Base-by-base conservation (phyloP, 2,329 filamentous ascomycete species). In the Cercospora nicotianae region DNA sequence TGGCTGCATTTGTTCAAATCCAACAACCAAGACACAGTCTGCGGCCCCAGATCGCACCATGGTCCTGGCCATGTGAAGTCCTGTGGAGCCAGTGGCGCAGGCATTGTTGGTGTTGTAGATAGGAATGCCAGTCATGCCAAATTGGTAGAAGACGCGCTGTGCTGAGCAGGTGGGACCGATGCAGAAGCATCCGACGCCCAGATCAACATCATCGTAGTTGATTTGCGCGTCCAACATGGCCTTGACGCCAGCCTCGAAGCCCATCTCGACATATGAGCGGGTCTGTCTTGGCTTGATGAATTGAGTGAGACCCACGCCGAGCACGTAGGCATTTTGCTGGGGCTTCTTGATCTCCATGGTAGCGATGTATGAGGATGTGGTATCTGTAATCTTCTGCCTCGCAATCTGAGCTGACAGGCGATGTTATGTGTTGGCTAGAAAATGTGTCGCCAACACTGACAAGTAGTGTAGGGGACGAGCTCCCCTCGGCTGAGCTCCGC, bases 91-190 rank as follows among this genome's bases (percentile, higher is more conserved):
- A 0, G 94, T 98, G 3, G 92, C 92, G 85, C 94, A 98, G 84
- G 97, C 97, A 86, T 98, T 98, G 87, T 97, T 98, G 77, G 97
- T 93, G 77, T 98, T 98, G 85, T 96, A 94, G 79, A 98, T 93
- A 76, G 94, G 94, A 75, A 98, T 97, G 77, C 91, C 86, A 53
- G 94, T 97, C 90, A 98, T 94, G 83, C 94, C 95, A 80, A 98
- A 97, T 82, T 98, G 94, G 83, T 98, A 98, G 83, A 98, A 97
- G 77, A 98, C 94, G 72, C 94, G 90, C 84, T 98, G 94, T 57
- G 94, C 94, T 45, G 53, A 65, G 60, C 63, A 68, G 3, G 70
- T 72, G n/a, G 67, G 65, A 9, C 72, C 72, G 80, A 97, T 97
- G 86, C 93, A 96, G 85, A 96, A 98, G 86, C 94, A 97, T n/a